These are phyloP conservation scores for Penicillium salamii DNA, from an alignment of 495 filamentous ascomycete genomes.

Conservation along the genomic window DNA sequence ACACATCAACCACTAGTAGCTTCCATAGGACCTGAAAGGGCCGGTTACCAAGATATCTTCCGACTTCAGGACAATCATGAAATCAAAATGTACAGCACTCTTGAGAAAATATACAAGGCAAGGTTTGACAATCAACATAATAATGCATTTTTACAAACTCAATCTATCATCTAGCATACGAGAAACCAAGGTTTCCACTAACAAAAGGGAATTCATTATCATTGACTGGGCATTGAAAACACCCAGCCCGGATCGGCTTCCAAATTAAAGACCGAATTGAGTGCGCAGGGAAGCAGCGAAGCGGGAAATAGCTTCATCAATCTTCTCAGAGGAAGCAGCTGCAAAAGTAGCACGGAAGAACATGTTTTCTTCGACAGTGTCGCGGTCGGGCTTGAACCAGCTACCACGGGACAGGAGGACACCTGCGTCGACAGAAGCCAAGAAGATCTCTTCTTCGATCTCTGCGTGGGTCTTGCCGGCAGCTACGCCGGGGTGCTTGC, in stretches of 20 bases:
- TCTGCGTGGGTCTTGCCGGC: conserved; percentile 56
- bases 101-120: no score
- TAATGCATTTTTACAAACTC: no score
- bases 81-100: background rate
- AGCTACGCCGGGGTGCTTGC: conserved; percentile 62
- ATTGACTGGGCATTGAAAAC: no score
- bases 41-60: no score
- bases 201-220: background rate
- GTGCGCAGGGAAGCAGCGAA: conserved; percentile 68
- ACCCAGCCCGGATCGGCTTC: no score
- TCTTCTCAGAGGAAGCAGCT: conserved; percentile 69
- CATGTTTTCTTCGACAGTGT: conserved; percentile 44
- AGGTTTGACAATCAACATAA: no score
- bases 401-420: conserved; percentile 78
- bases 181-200: no score
- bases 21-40: no score
- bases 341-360: conserved; percentile 92
- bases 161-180: no score
- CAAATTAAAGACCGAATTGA: conserved; percentile 51
- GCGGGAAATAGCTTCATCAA: conserved; percentile 73
- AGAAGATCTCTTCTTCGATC: conserved; percentile 85
- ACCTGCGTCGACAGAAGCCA: conserved; percentile 62
- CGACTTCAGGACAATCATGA: no score
- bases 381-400: conserved; percentile 76
- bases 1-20: no score